Evolutionary conservation across 139 green algal species (phyloP), one percentile per base, ranked within the genome.

Genomic region (Picochlorum sp.): DNA sequence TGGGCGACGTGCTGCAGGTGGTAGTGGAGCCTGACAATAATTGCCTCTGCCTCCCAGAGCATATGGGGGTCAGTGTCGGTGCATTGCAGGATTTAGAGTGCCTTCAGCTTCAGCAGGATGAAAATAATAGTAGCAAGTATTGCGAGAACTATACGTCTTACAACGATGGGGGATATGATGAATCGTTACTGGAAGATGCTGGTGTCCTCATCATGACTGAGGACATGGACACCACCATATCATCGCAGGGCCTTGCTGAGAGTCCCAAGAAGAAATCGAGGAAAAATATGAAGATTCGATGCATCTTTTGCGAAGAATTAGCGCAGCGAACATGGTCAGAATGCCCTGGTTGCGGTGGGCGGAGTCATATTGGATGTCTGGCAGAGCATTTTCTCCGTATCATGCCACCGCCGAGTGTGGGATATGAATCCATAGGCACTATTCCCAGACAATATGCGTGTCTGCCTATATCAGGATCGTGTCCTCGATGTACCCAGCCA

Each of bases 361-460:
- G 69, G 16, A 74, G 47, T 13, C 81, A 87, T 47, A 45, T 80
- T 10, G 76, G 79, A 20, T 87, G 79, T 68, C 58, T 87, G 23
- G 81, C 76, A 37, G 30, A 69, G n/a, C 54, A 72, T n/a, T 72
- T 78, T 24, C 38, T 86, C 16, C 10, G 64, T 32, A 18, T 18
- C 3, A 30, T 21, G 14, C 14, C 18, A 14, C 20, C 11, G 13
- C 9, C 49, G 18, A 49, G 18, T 14, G 34, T 21, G 32, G 47
- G 32, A 60, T 30, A n/a, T 23, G 9, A 49, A 37, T 9, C 32
- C 14, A 20, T 30, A 20, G 16, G 14, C 6, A 15, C 34, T 67
- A 46, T 56, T 67, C 34, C 34, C 34, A 41, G 34, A 41, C 34
- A 41, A 41, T 11, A 41, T 20, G 47, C 11, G 13, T 54, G 16